Evolutionary conservation across 495 filamentous ascomycete species (phyloP).

Genomic region (Penicillium pulvis): DNA sequence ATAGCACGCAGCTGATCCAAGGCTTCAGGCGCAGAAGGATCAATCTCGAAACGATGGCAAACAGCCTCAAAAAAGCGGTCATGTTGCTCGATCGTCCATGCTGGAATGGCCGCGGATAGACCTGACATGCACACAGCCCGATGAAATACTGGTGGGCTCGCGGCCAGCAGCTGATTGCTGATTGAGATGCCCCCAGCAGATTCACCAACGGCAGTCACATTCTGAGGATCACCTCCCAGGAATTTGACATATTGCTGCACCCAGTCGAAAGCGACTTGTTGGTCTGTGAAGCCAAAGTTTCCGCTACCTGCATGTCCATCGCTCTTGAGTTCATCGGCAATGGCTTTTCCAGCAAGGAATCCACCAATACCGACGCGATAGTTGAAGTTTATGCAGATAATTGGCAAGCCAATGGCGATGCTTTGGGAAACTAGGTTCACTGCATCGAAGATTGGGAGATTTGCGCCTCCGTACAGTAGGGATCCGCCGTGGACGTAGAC

Average conservation of each 20-base stretch:
- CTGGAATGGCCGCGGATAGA: constrained; percentile 6
- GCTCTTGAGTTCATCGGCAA: constrained; percentile 5
- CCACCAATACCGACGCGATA: constrained; percentile 16
- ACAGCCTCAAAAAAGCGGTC: constrained; percentile 8
- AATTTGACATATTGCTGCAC: constrained; percentile 10
- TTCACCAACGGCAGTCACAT: constrained; percentile 12
- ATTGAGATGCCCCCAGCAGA: constrained; percentile 16
- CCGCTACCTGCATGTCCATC: constrained; percentile 12
- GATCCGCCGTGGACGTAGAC: constrained; percentile 15
- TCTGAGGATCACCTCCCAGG: constrained; percentile 9
- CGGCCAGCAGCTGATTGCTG: constrained; percentile 9
- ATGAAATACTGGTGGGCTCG: constrained; percentile 9
- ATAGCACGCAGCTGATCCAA: constrained; percentile 12
- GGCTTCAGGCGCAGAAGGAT: not conserved
- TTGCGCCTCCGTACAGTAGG: constrained; percentile 11
- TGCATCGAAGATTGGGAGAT: constrained; percentile 12
- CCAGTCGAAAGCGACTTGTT: constrained; percentile 12
- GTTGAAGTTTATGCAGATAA: constrained; percentile 14
- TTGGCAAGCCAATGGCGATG: constrained; percentile 6
- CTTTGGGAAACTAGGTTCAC: constrained; percentile 16
- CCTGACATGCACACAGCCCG: constrained; percentile 18
- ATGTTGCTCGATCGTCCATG: constrained; percentile 8
- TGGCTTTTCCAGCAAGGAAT: constrained; percentile 9
- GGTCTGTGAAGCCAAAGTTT: constrained; percentile 18
- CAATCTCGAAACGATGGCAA: constrained; percentile 13